Evolutionary conservation across 306 rosid species (phyloP).

Genomic region (Alnus glutinosa): DNA sequence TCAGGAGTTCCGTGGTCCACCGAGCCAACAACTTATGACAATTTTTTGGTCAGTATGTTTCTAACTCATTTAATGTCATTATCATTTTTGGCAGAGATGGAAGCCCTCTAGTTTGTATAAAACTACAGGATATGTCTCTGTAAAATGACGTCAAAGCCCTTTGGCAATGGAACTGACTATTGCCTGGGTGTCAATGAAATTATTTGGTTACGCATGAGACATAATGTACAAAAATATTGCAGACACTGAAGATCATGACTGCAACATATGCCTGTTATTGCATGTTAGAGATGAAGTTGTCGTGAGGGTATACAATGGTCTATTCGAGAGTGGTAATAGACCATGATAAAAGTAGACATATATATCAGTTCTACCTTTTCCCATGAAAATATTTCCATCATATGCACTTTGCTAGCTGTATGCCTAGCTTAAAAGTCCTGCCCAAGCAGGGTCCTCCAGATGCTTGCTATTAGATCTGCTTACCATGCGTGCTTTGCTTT

Average conservation of each 20-base stretch:
- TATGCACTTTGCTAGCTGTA: neutral
- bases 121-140: slow-evolving; percentile 1
- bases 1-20: slow-evolving; percentile 81
- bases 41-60: slow-evolving; percentile 68
- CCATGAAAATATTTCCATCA: neutral
- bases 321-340: neutral
- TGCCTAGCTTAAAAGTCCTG: slow-evolving; percentile 1
- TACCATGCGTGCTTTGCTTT: slow-evolving; percentile 2
- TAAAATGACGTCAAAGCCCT: slow-evolving; percentile 8
- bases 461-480: slow-evolving; percentile 3
- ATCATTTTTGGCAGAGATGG: slow-evolving; percentile 1
- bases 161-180: slow-evolving; percentile 13
- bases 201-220: slow-evolving; percentile 2
- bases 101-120: slow-evolving; percentile 20
- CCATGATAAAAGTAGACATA: neutral
- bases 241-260: neutral
- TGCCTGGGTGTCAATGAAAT: slow-evolving; percentile 18
- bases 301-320: neutral
- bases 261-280: slow-evolving; percentile 4
- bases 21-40: slow-evolving; percentile 73
- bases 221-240: neutral
- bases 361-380: slow-evolving; percentile 4
- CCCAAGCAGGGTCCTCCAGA: neutral
- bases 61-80: neutral
- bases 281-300: neutral